phyloP scores from a whole-genome alignment of 306 rosid genomes.

The Citrullus amarus region DNA sequence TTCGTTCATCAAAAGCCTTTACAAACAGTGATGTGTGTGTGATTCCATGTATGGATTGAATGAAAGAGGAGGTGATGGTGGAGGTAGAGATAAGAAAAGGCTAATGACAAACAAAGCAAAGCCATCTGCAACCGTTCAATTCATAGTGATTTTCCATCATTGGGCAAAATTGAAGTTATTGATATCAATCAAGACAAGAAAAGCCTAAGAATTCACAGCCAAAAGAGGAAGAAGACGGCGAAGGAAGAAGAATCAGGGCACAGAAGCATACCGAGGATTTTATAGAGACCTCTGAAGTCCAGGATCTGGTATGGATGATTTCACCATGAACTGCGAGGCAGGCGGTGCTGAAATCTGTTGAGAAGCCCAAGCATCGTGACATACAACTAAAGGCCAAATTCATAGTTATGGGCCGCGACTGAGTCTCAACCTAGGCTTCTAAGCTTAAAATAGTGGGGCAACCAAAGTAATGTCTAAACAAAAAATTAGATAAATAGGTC shows the following conservation, averaged over 20 bases:
- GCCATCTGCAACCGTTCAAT: conserved; percentile 1
- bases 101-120: background rate
- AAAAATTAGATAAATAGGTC: too few species aligned
- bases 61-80: background rate
- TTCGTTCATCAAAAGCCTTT: background rate
- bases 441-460: too few species aligned
- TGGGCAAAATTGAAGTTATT: background rate
- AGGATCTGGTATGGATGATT: background rate
- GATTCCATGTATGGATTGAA: background rate
- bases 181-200: background rate
- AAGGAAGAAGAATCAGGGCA: background rate
- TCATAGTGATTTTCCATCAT: background rate
- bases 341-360: too few species aligned
- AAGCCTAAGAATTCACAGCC: background rate
- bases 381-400: too few species aligned
- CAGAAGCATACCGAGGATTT: background rate
- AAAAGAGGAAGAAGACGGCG: background rate
- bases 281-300: background rate
- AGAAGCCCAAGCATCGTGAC: too few species aligned
- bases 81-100: background rate
- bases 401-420: too few species aligned
- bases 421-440: too few species aligned
- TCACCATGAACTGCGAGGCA: too few species aligned
- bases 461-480: too few species aligned
- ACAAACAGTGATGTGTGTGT: background rate